A percentile compares a stretch with the other conserved stretches of the same genome.
Conservation (phyloP, 2,329 filamentous ascomycete genomes). For the Aspergillus fijiensis region DNA sequence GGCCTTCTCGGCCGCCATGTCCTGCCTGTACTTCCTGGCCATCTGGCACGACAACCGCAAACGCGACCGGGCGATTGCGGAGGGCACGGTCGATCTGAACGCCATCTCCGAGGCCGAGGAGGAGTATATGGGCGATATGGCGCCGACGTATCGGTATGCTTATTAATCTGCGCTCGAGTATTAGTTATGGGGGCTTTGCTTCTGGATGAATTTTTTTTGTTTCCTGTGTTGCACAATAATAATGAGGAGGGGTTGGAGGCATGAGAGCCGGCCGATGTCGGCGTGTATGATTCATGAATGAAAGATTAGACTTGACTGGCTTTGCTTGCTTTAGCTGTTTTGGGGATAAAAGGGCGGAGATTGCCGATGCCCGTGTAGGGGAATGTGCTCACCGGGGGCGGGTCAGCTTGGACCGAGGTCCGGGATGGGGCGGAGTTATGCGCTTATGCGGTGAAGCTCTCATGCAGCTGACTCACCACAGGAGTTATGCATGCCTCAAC, state of each 20-base stretch:
- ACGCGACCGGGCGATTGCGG: conserved; percentile 7
- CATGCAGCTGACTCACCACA: too few species aligned
- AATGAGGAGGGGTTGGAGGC: neutral
- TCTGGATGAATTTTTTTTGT: too few species aligned
- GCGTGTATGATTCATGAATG: neutral
- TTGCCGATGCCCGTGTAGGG: neutral
- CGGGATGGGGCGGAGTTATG: too few species aligned
- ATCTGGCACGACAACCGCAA: conserved; percentile 14
- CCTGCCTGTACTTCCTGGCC: conserved; percentile 6
- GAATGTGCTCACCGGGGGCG: too few species aligned
- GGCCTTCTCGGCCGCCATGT: conserved; percentile 14
- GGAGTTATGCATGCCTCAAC: too few species aligned
- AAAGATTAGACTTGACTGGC: too few species aligned
- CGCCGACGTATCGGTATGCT: conserved; percentile 18
- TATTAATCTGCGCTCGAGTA: conserved; percentile 7
- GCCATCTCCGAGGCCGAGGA: conserved; percentile 7
- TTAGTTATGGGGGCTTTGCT: too few species aligned
- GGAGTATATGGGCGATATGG: conserved; percentile 16
- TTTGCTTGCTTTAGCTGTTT: neutral
- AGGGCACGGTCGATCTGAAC: neutral
- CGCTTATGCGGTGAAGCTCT: too few species aligned
- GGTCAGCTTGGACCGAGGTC: too few species aligned
- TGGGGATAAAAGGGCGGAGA: neutral
- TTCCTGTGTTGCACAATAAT: neutral
- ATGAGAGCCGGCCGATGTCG: neutral